Percentiles rank a stretch among this genome's conserved stretches.
Evolutionary conservation across 768 basidiomycete genomes (phyloP).

Genomic region (Chiua virens): DNA sequence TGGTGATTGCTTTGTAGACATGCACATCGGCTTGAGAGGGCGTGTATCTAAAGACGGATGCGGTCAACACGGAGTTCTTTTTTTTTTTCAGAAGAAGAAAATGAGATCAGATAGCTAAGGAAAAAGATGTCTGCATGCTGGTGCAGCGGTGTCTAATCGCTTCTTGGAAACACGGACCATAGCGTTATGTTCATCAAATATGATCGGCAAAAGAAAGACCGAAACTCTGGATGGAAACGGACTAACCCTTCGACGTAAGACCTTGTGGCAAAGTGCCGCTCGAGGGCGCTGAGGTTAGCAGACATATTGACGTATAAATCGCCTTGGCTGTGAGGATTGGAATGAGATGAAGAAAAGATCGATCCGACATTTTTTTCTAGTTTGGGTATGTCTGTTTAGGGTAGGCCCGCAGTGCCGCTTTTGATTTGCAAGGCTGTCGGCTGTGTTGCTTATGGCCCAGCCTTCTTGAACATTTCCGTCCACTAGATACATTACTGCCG

Average conservation of each 20-base stretch:
- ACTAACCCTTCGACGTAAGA: slow-evolving; percentile 93
- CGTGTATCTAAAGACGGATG: slow-evolving; percentile 58
- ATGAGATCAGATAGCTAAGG: slow-evolving; percentile 71
- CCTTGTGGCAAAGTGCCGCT: slow-evolving; percentile 81
- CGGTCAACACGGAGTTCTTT: slow-evolving; percentile 4
- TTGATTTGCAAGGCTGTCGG: no score
- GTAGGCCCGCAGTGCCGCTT: slow-evolving; percentile 19
- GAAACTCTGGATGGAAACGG: slow-evolving; percentile 3
- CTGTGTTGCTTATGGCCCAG: neutral
- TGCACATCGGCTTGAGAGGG: slow-evolving; percentile 94
- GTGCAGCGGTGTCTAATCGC: slow-evolving; percentile 89
- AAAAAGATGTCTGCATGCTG: slow-evolving; percentile 63
- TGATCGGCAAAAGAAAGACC: slow-evolving; percentile 14
- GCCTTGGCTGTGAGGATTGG: slow-evolving; percentile 2
- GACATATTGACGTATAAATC: slow-evolving; percentile 49
- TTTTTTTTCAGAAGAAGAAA: slow-evolving; percentile 1
- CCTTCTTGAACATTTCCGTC: no score
- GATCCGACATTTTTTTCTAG: slow-evolving; percentile 18
- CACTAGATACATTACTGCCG: no score
- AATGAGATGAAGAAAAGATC: slow-evolving; percentile 30
- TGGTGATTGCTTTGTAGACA: slow-evolving; percentile 79
- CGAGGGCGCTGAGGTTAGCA: slow-evolving; percentile 68
- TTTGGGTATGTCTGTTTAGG: slow-evolving; percentile 30
- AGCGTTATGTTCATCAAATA: slow-evolving; percentile 69
- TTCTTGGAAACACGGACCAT: slow-evolving; percentile 98